Conservation (phyloP, 2,329 filamentous ascomycete genomes). For the Fusarium verticillioides region DNA sequence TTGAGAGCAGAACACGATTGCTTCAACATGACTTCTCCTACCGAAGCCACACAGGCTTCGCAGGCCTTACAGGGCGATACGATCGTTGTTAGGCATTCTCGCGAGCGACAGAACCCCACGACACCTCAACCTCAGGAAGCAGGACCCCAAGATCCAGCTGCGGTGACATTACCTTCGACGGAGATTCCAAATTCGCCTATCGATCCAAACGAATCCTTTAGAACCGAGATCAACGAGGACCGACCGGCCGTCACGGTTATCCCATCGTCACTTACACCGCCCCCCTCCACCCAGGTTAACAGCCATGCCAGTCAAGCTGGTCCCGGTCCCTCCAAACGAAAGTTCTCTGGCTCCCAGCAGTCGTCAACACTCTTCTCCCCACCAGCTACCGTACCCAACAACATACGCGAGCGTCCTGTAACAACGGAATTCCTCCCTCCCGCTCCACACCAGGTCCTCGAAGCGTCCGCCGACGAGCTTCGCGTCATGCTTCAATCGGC, state of each 20-base stretch:
- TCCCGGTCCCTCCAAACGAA: constrained; percentile 41
- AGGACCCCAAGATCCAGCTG: constrained; percentile 54
- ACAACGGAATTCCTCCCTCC: constrained; percentile 60
- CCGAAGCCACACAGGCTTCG: constrained; percentile 44
- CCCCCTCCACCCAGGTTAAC: constrained; percentile 64
- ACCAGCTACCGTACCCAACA: constrained; percentile 59
- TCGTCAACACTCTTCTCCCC: constrained; percentile 64
- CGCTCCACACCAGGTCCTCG: constrained; percentile 60
- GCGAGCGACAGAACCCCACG: constrained; percentile 48
- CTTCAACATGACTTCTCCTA: constrained; percentile 52
- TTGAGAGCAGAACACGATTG: neutral
- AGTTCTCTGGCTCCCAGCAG: constrained; percentile 57
- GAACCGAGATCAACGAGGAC: constrained; percentile 62
- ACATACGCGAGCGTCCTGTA: constrained; percentile 46
- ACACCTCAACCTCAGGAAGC: constrained; percentile 49
- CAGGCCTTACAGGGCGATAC: constrained; percentile 46
- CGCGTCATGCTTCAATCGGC: constrained; percentile 65
- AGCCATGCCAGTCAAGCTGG: constrained; percentile 37
- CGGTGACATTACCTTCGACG: constrained; percentile 68
- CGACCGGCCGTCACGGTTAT: constrained; percentile 58
- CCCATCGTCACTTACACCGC: constrained; percentile 68
- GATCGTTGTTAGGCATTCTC: constrained; percentile 46
- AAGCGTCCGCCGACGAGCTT: constrained; percentile 66
- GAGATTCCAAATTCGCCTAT: constrained; percentile 65
- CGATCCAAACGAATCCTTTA: constrained; percentile 61